Percentiles rank a stretch among this genome's conserved stretches.
Evolutionary conservation across 352 stramenopile species (phyloP).

Genomic region (Phytophthora rubi): DNA sequence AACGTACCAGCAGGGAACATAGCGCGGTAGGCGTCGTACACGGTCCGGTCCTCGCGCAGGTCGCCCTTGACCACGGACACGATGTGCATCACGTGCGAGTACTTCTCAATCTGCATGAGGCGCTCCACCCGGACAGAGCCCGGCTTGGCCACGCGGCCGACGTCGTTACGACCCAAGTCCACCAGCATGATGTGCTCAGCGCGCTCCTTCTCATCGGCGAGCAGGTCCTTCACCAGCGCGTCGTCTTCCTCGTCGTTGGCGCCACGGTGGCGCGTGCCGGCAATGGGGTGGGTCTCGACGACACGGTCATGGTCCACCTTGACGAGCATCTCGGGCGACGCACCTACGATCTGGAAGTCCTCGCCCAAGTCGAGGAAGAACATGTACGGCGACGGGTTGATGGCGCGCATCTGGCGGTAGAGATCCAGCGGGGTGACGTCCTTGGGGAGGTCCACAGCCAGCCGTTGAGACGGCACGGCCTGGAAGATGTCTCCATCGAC

Average conservation of each 20-base stretch:
- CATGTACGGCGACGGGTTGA: constrained; percentile 93
- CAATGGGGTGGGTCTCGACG: constrained; percentile 91
- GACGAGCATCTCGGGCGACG: constrained; percentile 90
- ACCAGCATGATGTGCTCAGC: constrained; percentile 94
- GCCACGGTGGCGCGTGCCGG: constrained; percentile 86
- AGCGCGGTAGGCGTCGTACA: constrained; percentile 90
- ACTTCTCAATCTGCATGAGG: constrained; percentile 93
- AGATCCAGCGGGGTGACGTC: constrained; percentile 80
- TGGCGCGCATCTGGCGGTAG: constrained; percentile 89
- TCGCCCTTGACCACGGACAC: constrained; percentile 89
- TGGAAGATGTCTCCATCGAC: constrained; percentile 92
- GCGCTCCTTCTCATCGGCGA: constrained; percentile 90
- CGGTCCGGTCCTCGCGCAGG: constrained; percentile 77
- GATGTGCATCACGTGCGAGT: constrained; percentile 94
- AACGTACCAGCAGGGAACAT: constrained; percentile 90
- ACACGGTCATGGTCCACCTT: constrained; percentile 87
- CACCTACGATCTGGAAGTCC: constrained; percentile 88
- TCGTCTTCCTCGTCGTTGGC: constrained; percentile 88
- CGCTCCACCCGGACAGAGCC: constrained; percentile 83
- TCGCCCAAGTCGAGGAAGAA: constrained; percentile 88
- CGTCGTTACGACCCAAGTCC: constrained; percentile 90
- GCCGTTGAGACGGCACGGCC: constrained; percentile 85
- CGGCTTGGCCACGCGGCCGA: constrained; percentile 85
- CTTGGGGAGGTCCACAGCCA: constrained; percentile 70
- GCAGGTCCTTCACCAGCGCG: constrained; percentile 76